Percentiles rank a stretch among this genome's conserved stretches.
These are phyloP conservation scores for Fraxinus latifolia DNA, from an alignment of 305 asterid genomes.

Conservation along the genomic window DNA sequence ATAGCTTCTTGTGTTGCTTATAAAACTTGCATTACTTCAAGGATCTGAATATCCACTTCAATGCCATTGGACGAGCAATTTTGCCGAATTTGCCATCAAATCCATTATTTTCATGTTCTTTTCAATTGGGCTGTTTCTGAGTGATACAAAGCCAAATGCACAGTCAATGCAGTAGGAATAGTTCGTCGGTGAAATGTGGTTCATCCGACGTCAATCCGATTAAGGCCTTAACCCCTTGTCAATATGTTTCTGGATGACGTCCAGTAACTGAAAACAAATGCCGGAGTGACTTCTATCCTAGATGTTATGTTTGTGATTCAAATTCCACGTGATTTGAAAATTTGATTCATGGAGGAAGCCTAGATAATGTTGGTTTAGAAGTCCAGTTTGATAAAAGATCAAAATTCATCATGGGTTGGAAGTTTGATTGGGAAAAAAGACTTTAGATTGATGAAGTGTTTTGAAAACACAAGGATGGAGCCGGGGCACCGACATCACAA, in stretches of 20 bases:
- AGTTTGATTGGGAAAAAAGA: no score
- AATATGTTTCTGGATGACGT: slow-evolving; percentile 74
- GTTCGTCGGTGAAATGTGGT: slow-evolving; percentile 52
- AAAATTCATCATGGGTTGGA: no score
- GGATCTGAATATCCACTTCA: slow-evolving; percentile 70
- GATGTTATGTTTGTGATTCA: no score
- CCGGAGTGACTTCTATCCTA: slow-evolving; percentile 74
- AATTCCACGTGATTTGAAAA: no score
- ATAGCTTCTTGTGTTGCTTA: slow-evolving; percentile 39
- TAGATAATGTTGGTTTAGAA: no score
- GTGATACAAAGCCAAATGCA: slow-evolving; percentile 75
- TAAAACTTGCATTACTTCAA: slow-evolving; percentile 38
- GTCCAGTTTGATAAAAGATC: no score
- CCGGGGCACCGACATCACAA: no score
- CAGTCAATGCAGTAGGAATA: slow-evolving; percentile 70
- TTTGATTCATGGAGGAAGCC: no score
- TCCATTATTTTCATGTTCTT: slow-evolving; percentile 68
- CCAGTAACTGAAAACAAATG: slow-evolving; percentile 79
- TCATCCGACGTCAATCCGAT: slow-evolving; percentile 52
- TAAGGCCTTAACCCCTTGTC: slow-evolving; percentile 60
- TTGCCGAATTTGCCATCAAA: slow-evolving; percentile 56
- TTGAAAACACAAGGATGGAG: no score
- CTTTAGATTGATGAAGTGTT: no score
- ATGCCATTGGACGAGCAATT: slow-evolving; percentile 63
- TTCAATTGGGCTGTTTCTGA: slow-evolving; percentile 68